Percentiles rank a stretch among this genome's conserved stretches.
phyloP scores from a whole-genome alignment of 495 filamentous ascomycete species.

The Xylaria nigripes region DNA sequence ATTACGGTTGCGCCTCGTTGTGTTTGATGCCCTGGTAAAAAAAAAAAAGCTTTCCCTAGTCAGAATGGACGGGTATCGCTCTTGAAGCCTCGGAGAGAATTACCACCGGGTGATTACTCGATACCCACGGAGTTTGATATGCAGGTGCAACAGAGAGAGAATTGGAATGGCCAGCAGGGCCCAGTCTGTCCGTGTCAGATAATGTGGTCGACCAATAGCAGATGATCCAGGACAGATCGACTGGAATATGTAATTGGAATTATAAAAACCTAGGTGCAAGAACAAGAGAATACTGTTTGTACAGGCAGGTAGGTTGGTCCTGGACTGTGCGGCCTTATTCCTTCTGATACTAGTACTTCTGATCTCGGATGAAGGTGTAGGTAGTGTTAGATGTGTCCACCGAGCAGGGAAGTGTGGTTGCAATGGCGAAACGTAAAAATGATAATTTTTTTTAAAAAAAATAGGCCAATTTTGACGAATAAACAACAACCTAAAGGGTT shows the following conservation, averaged over 20 bases:
- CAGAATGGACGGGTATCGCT: not conserved
- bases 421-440: not conserved
- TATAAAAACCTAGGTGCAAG: constrained; percentile 1
- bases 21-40: not conserved
- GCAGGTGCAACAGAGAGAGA: not conserved
- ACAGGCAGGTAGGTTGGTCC: not conserved
- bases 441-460: too few relatives aligned
- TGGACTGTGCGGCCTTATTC: constrained; percentile 1
- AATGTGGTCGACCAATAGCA: not conserved
- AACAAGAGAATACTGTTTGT: not conserved
- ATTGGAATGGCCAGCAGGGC: not conserved
- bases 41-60: not conserved
- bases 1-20: not conserved
- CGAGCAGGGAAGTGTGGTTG: not conserved
- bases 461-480: not conserved
- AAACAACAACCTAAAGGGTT: constrained; percentile 3
- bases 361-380: not conserved
- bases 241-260: not conserved
- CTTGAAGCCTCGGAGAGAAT: not conserved
- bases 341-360: not conserved
- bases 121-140: not conserved
- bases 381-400: not conserved
- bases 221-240: not conserved
- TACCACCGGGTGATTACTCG: not conserved
- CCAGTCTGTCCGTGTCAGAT: not conserved